Conservation (phyloP, 148 eudicot genomes). For the Drosera capensis region DNA sequence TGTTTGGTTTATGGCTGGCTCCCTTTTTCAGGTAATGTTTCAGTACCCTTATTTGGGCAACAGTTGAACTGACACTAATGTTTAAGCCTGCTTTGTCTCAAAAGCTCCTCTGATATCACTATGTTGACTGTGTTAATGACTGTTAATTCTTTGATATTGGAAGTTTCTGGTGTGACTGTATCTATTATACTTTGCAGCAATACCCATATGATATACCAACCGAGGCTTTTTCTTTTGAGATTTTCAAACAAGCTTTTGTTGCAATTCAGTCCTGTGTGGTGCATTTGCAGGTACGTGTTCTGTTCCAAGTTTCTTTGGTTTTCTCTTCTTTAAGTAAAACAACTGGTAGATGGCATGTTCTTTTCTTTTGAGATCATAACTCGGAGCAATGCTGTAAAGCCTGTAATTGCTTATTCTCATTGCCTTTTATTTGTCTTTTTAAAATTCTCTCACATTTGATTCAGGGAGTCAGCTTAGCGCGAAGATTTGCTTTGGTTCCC, state of each 20-base stretch:
- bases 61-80: too few relatives aligned
- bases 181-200: slow-evolving; percentile 50
- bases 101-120: not conserved
- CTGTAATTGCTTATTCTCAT: not conserved
- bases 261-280: slow-evolving; percentile 98
- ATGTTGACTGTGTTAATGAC: too few relatives aligned
- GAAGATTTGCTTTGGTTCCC: slow-evolving; percentile 98
- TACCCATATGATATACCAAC: slow-evolving; percentile 96
- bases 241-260: slow-evolving; percentile 97
- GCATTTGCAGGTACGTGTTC: slow-evolving; percentile 87
- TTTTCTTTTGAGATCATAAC: not conserved
- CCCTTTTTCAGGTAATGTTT: slow-evolving; percentile 71
- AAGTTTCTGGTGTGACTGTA: not conserved
- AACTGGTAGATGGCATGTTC: too few relatives aligned
- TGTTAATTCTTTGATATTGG: not conserved
- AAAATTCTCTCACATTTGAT: slow-evolving; percentile 3
- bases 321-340: too few relatives aligned
- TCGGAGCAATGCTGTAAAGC: not conserved
- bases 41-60: not conserved
- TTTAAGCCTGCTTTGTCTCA: not conserved
- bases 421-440: not conserved
- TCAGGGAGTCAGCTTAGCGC: slow-evolving; percentile 95
- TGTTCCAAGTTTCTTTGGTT: not conserved
- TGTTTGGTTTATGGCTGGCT: slow-evolving; percentile 99
- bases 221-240: slow-evolving; percentile 92